A percentile compares a stretch with the other conserved stretches of the same genome.
phyloP scores from a whole-genome alignment of 2,329 filamentous ascomycete genomes.

The Fusarium concolor region DNA sequence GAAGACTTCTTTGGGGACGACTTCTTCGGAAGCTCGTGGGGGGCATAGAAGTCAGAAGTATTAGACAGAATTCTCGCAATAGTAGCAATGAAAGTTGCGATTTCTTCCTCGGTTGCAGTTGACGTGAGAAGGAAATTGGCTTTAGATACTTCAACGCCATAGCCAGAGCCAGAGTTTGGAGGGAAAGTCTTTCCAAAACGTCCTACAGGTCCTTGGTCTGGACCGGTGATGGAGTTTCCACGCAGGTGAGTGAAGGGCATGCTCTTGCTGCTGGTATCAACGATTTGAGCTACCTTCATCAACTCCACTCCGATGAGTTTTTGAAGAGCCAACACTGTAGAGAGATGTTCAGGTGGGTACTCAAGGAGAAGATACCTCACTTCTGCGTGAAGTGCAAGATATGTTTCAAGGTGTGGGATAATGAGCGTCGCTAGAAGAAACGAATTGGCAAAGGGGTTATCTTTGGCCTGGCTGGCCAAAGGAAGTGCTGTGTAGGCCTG shows the following conservation, averaged over 20 bases:
- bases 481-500: constrained; percentile 66
- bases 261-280: constrained; percentile 58
- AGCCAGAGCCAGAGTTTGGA: constrained; percentile 43
- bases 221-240: constrained; percentile 48
- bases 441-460: constrained; percentile 66
- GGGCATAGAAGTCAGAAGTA: constrained; percentile 56
- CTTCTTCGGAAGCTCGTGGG: constrained; percentile 50
- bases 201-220: constrained; percentile 40
- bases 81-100: constrained; percentile 64
- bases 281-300: constrained; percentile 69
- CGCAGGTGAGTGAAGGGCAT: constrained; percentile 56
- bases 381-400: constrained; percentile 63
- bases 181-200: constrained; percentile 37
- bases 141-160: constrained; percentile 57
- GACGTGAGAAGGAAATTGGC: constrained; percentile 69
- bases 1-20: constrained; percentile 29
- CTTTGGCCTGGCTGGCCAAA: constrained; percentile 60
- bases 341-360: constrained; percentile 67
- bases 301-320: constrained; percentile 66
- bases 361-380: constrained; percentile 70
- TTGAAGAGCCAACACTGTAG: constrained; percentile 68
- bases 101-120: constrained; percentile 64
- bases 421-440: constrained; percentile 67
- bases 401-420: constrained; percentile 70
- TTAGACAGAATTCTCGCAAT: constrained; percentile 59